Evolutionary conservation across 140 eudicot genomes (phyloP).

Genomic region (Oenanthe javanica): DNA sequence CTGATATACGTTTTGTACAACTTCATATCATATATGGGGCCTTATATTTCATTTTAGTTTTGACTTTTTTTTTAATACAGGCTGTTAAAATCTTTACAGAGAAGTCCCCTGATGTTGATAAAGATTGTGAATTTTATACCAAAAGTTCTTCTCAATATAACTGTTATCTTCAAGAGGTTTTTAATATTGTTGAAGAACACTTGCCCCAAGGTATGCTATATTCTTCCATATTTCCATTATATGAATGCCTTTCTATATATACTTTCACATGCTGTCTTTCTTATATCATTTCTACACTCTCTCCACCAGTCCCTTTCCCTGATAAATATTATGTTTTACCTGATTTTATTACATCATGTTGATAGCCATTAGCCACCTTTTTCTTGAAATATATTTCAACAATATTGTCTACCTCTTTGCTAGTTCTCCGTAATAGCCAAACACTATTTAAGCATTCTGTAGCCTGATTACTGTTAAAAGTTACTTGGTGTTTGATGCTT

Average conservation of each 20-base stretch:
- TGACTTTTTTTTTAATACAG: slow-evolving; percentile 21
- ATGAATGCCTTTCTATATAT: neutral
- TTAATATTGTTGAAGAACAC: slow-evolving; percentile 22
- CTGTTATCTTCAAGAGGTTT: slow-evolving; percentile 41
- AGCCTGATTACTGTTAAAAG: neutral
- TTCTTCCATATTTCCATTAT: neutral
- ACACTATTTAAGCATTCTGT: neutral
- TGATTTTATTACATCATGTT: neutral
- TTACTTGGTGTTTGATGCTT: neutral
- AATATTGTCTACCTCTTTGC: neutral
- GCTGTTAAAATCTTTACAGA: slow-evolving; percentile 51
- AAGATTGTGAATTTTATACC: slow-evolving; percentile 29
- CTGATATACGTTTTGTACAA: neutral
- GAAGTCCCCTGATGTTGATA: slow-evolving; percentile 25
- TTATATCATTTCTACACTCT: neutral
- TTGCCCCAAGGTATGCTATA: slow-evolving; percentile 44
- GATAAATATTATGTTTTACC: neutral
- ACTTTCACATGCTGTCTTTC: neutral
- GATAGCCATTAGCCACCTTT: neutral
- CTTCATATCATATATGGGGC: neutral
- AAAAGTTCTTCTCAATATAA: slow-evolving; percentile 28
- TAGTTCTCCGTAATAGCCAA: neutral
- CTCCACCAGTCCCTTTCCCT: neutral
- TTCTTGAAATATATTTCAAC: neutral
- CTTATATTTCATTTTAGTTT: neutral